Evolutionary conservation across 2,329 filamentous ascomycete genomes (phyloP), one percentile per base, ranked within the genome.

Genomic region (Bertia moriformis): DNA sequence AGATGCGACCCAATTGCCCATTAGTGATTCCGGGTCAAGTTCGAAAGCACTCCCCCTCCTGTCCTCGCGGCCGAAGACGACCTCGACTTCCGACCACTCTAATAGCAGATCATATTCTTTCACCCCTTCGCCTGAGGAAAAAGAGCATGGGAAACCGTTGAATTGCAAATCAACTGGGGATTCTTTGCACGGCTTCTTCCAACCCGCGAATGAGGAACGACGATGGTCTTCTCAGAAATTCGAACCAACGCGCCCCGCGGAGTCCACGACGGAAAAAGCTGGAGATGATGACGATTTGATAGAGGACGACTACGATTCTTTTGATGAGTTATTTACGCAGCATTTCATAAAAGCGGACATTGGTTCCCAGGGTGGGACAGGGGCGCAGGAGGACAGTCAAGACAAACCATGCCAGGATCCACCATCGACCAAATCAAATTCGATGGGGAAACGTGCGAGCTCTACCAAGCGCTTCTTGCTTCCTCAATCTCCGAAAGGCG

Each of bases 291-390:
- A 10, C 15, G 32, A 35, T 17, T 7, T 7, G 32, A 35, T 35
- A 7, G 32, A 35, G 15, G 32, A 35, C 32, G 32, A 18, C 17
- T 35, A 35, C 15, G 32, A 35, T 15, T 35, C 32, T 15, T 35
- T 10, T 15, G 32, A 35, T 35, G 32, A 35, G 32, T 7, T 35
- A 14, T 35, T 35, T 18, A 35, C 32, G 7, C 32, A 14, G 15
- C 32, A 35, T 35, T 12, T 27, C n/a, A n/a, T n/a, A n/a, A n/a
- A n/a, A n/a, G n/a, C n/a, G n/a, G n/a, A n/a, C n/a, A n/a, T n/a
- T n/a, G n/a, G n/a, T n/a, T n/a, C n/a, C n/a, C n/a, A n/a, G n/a
- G n/a, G n/a, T n/a, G n/a, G n/a, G n/a, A n/a, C n/a, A n/a, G n/a
- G n/a, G n/a, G n/a, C n/a, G n/a, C n/a, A n/a, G n/a, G n/a, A n/a